These are phyloP conservation scores for Porpolomopsis calyptriformis DNA, from an alignment of 768 basidiomycete genomes.

Conservation along the genomic window DNA sequence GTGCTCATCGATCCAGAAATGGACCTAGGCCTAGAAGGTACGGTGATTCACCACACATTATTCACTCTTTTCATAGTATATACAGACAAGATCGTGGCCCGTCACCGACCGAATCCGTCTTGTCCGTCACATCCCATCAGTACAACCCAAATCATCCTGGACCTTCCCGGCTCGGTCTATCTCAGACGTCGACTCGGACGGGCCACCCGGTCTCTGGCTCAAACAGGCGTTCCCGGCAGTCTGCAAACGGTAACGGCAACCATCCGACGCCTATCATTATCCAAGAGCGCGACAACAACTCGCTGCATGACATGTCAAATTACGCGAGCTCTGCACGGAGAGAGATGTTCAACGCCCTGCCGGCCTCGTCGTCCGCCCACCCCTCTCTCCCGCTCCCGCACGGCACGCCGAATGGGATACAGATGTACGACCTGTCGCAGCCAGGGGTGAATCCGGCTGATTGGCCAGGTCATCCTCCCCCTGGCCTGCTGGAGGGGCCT, in stretches of 20 bases:
- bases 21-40: constrained; percentile 54
- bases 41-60: constrained; percentile 15
- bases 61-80: constrained; percentile 6
- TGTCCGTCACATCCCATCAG: constrained; percentile 61
- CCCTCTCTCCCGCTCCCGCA: constrained; percentile 44
- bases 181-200: constrained; percentile 20
- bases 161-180: constrained; percentile 17
- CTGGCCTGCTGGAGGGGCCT: constrained; percentile 58
- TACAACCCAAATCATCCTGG: constrained; percentile 26
- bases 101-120: constrained; percentile 65
- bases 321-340: constrained; percentile 19
- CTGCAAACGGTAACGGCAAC: constrained; percentile 30
- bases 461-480: constrained; percentile 39
- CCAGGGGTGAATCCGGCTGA: constrained; percentile 17
- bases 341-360: constrained; percentile 39
- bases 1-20: constrained; percentile 35
- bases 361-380: constrained; percentile 38
- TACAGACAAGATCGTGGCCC: constrained; percentile 50
- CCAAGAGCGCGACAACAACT: constrained; percentile 19
- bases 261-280: constrained; percentile 15
- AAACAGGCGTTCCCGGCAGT: constrained; percentile 37
- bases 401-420: constrained; percentile 7
- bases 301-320: constrained; percentile 22
- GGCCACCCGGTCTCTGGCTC: constrained; percentile 17
- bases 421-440: constrained; percentile 26